Conservation (phyloP, 768 basidiomycete species). For the Tephrocybe sp. region DNA sequence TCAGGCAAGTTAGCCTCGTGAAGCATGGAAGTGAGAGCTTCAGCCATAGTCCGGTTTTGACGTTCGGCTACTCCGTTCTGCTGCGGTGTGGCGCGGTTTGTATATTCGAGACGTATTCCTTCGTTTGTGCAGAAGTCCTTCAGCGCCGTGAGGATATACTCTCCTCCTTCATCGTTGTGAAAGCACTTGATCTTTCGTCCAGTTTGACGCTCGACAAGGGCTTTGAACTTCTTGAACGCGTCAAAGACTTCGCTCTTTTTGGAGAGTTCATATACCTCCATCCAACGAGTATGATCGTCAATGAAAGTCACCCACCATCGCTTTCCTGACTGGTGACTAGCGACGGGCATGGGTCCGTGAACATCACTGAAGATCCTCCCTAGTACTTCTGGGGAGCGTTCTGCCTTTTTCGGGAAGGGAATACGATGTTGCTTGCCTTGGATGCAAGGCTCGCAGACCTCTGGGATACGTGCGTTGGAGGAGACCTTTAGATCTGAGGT, state of each 20-base stretch:
- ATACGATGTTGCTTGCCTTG: slow-evolving; percentile 2
- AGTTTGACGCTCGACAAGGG: slow-evolving; percentile 28
- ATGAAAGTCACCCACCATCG: slow-evolving; percentile 8
- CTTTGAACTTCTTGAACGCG: slow-evolving; percentile 31
- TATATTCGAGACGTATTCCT: slow-evolving; percentile 25
- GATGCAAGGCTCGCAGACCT: slow-evolving; percentile 6
- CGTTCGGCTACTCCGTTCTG: slow-evolving; percentile 44
- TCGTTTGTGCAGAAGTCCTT: slow-evolving; percentile 18
- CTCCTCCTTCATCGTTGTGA: slow-evolving; percentile 34
- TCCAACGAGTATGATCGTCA: slow-evolving; percentile 3
- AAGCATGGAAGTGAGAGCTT: slow-evolving; percentile 20
- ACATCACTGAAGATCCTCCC: slow-evolving; percentile 4
- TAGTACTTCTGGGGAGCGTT: not conserved
- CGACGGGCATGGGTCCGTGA: slow-evolving; percentile 3
- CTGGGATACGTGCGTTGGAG: too few relatives aligned
- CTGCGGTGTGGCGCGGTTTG: slow-evolving; percentile 27
- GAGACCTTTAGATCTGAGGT: not conserved
- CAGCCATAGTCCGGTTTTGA: slow-evolving; percentile 33
- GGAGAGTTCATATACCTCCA: slow-evolving; percentile 6
- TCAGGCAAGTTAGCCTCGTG: not conserved
- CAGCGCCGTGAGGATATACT: slow-evolving; percentile 27
- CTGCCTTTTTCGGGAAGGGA: not conserved
- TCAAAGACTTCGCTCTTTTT: slow-evolving; percentile 19
- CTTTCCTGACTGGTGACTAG: not conserved
- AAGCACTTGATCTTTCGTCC: slow-evolving; percentile 22